Percentiles rank a stretch among this genome's conserved stretches.
Evolutionary conservation across 257 asterid genomes (phyloP).

Genomic region (Datura wrightii): DNA sequence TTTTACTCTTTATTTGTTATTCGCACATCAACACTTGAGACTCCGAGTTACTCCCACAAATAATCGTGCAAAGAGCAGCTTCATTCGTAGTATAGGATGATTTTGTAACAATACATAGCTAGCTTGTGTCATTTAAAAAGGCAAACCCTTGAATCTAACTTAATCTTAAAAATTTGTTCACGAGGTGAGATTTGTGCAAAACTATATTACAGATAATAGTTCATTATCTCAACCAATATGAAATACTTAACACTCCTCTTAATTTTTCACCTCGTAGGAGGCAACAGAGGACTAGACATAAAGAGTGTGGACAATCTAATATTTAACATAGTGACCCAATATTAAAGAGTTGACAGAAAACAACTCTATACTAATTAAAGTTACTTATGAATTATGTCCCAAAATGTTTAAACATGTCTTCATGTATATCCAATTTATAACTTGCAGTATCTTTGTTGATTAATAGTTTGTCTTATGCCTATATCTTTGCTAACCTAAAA

Average conservation of each 20-base stretch:
- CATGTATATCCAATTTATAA: background rate
- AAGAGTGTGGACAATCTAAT: background rate
- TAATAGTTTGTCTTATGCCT: background rate
- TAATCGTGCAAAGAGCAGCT: background rate
- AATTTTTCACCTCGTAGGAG: too few species aligned
- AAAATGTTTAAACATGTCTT: constrained; percentile 25
- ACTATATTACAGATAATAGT: background rate
- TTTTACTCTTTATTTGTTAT: background rate
- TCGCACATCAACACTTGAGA: background rate
- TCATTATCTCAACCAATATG: background rate
- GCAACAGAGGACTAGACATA: background rate
- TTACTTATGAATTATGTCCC: background rate
- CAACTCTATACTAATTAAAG: constrained; percentile 10
- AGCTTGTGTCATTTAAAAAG: background rate
- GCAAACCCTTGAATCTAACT: too few species aligned
- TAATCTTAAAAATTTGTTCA: background rate
- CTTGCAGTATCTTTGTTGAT: background rate
- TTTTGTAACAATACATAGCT: background rate
- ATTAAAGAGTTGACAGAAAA: background rate
- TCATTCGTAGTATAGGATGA: background rate
- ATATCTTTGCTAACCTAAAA: background rate
- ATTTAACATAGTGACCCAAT: background rate
- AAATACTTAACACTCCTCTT: background rate
- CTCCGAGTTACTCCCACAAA: background rate
- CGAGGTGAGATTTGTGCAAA: background rate